A percentile compares a stretch with the other conserved stretches of the same genome.
Conservation (phyloP, 225 moss, liverwort and hornwort species). For the Pseudoscleropodium purum region DNA sequence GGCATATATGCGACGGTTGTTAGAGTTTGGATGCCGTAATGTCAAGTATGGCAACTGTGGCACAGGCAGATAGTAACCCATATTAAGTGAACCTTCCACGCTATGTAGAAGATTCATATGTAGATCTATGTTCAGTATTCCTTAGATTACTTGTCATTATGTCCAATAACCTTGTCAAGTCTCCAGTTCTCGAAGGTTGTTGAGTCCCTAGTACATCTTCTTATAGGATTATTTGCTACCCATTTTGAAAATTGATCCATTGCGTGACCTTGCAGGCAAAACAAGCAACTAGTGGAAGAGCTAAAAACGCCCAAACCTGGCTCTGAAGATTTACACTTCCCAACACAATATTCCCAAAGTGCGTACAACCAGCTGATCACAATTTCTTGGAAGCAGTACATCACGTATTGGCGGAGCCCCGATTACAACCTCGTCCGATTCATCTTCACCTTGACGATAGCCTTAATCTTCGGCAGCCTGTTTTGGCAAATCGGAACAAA, state of each 20-base stretch:
- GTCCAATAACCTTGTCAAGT: neutral
- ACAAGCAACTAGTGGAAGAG: conserved; percentile 25
- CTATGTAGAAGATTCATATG: neutral
- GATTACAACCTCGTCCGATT: conserved; percentile 40
- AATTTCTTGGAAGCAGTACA: conserved; percentile 43
- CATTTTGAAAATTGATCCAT: neutral
- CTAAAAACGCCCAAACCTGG: conserved; percentile 26
- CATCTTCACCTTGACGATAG: conserved; percentile 11
- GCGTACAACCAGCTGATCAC: conserved; percentile 16
- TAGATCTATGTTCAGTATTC: neutral
- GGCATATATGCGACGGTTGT: neutral
- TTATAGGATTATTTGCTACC: too few relatives aligned
- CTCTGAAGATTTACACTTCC: conserved; percentile 23
- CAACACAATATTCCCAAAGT: conserved; percentile 24
- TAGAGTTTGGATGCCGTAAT: neutral
- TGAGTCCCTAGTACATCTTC: neutral
- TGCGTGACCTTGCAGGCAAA: conserved; percentile 5
- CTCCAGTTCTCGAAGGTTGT: neutral
- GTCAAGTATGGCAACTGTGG: neutral
- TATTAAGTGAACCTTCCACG: neutral
- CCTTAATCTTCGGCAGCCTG: conserved; percentile 33
- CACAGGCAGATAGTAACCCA: neutral
- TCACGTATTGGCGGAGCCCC: conserved; percentile 54
- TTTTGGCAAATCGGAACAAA: conserved; percentile 38
- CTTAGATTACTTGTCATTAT: neutral